Percentiles rank a stretch among this genome's conserved stretches.
Conservation (phyloP, 495 filamentous ascomycete species). For the Xylaria telfairii region DNA sequence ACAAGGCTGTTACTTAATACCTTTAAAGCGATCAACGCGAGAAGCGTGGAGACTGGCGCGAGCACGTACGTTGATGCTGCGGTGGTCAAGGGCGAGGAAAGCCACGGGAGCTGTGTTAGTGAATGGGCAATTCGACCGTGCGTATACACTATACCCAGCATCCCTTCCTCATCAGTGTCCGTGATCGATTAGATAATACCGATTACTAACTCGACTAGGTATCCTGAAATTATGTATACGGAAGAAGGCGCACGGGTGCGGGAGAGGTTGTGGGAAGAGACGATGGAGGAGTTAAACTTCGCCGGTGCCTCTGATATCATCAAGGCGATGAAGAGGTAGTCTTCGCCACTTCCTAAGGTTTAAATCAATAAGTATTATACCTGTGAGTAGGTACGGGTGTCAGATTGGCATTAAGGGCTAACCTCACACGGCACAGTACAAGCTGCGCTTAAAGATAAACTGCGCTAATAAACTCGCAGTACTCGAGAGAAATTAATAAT, state of each 20-base stretch:
- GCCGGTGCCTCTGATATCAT: slow-evolving; percentile 45
- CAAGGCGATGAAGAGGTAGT: slow-evolving; percentile 23
- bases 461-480: background rate
- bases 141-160: slow-evolving; percentile 24
- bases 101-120: slow-evolving; percentile 52
- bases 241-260: slow-evolving; percentile 43
- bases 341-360: background rate
- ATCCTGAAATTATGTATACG: slow-evolving; percentile 40
- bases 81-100: slow-evolving; percentile 48
- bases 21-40: slow-evolving; percentile 35
- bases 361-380: background rate
- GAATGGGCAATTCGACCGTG: slow-evolving; percentile 52
- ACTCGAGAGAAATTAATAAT: background rate
- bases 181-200: background rate
- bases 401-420: background rate
- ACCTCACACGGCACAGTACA: background rate
- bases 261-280: slow-evolving; percentile 52
- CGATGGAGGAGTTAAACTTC: slow-evolving; percentile 51
- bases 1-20: slow-evolving; percentile 26
- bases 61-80: slow-evolving; percentile 49
- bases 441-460: background rate
- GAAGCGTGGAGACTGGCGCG: slow-evolving; percentile 42
- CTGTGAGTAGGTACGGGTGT: background rate
- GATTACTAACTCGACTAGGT: slow-evolving; percentile 22
- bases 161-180: background rate